Percentiles rank a stretch among this genome's conserved stretches.
phyloP scores from a whole-genome alignment of 1,284 basidiomycete genomes.

The Cutaneotrichosporon sp. region DNA sequence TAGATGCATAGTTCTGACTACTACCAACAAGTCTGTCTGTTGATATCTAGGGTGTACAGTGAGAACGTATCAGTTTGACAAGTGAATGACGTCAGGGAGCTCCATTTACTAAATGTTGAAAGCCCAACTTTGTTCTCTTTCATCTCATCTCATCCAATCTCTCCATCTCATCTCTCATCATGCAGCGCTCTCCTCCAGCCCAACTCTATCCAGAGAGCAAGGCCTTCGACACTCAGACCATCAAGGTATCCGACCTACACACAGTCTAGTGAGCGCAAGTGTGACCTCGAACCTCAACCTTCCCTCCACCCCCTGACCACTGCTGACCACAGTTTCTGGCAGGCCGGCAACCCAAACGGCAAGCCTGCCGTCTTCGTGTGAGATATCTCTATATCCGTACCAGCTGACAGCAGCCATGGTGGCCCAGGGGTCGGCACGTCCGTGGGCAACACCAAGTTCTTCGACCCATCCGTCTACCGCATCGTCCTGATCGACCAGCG shows the following conservation, averaged over 20 bases:
- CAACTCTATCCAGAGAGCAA: background rate
- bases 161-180: background rate
- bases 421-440: constrained; percentile 39
- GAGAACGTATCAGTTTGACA: too few species aligned
- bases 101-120: background rate
- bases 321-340: constrained; percentile 63
- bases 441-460: constrained; percentile 68
- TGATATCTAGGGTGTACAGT: too few species aligned
- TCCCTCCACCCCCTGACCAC: background rate
- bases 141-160: background rate
- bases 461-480: constrained; percentile 79
- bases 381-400: background rate
- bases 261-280: constrained; percentile 64
- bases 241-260: constrained; percentile 76
- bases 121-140: too few species aligned
- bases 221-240: constrained; percentile 63
- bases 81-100: too few species aligned
- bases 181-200: background rate
- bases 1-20: background rate
- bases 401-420: constrained; percentile 26
- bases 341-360: constrained; percentile 74
- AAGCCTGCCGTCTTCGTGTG: constrained; percentile 72
- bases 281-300: background rate
- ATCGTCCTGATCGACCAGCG: constrained; percentile 70
- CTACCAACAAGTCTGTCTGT: too few species aligned